Conservation (phyloP, 192 early-diverging fungal species). For the Coemansia biformis region DNA sequence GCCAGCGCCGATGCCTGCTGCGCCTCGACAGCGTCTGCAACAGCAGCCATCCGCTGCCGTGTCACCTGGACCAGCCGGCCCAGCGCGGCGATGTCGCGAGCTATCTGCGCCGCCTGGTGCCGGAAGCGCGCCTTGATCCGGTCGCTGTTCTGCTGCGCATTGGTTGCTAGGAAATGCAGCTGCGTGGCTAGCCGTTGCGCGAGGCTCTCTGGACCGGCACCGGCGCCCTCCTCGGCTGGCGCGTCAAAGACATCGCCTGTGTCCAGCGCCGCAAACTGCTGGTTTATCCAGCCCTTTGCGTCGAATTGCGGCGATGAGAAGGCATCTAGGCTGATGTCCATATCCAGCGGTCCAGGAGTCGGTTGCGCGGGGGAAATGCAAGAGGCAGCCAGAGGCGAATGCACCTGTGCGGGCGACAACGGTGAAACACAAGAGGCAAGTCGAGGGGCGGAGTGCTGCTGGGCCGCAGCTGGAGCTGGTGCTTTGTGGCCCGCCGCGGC, state of each 20-base stretch:
- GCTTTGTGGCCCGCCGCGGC: too few relatives aligned
- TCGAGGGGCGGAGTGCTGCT: too few relatives aligned
- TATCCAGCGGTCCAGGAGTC: too few relatives aligned
- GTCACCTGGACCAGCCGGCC: constrained; percentile 25
- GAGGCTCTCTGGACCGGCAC: constrained; percentile 5
- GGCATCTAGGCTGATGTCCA: constrained; percentile 39
- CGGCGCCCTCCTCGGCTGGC: neutral
- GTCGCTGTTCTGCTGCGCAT: constrained; percentile 43
- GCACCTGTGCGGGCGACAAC: too few relatives aligned
- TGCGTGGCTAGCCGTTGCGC: constrained; percentile 38
- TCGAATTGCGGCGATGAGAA: constrained; percentile 30
- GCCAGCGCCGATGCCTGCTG: constrained; percentile 16
- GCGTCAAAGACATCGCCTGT: neutral
- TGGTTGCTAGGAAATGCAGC: constrained; percentile 42
- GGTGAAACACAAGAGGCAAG: too few relatives aligned
- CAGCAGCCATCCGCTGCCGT: constrained; percentile 12
- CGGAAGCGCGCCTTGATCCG: constrained; percentile 43
- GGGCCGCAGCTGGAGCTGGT: too few relatives aligned
- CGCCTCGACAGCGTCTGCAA: constrained; percentile 11
- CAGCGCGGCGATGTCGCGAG: constrained; percentile 33
- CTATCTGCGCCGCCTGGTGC: constrained; percentile 33
- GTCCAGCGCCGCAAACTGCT: constrained; percentile 25
- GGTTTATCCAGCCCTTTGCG: constrained; percentile 40
- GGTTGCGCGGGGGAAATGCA: too few relatives aligned
- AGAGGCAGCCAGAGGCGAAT: too few relatives aligned